Conservation (phyloP, 2,329 filamentous ascomycete genomes). For the Xylaria sp. region DNA sequence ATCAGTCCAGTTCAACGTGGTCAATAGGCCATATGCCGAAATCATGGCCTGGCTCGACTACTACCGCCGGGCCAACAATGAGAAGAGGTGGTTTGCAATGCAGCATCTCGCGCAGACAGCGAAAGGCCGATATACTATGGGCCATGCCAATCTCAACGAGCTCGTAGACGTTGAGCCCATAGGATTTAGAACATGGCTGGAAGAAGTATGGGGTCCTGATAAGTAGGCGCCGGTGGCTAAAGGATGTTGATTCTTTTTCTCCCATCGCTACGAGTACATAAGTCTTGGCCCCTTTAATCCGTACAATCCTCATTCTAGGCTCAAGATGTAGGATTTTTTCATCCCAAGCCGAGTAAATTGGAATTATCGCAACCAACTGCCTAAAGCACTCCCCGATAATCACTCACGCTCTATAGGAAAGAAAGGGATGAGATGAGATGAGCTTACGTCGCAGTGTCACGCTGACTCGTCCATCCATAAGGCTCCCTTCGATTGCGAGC, state of each 20-base stretch:
- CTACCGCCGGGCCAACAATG: conserved; percentile 44
- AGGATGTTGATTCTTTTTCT: background rate
- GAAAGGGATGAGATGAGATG: too few species aligned
- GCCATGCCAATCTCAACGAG: conserved; percentile 54
- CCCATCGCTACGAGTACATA: background rate
- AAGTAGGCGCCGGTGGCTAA: conserved; percentile 6
- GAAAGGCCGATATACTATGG: conserved; percentile 62
- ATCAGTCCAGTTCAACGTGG: conserved; percentile 29
- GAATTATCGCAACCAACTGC: background rate
- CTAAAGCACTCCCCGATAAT: background rate
- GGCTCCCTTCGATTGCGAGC: background rate
- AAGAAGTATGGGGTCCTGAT: conserved; percentile 39
- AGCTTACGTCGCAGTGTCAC: too few species aligned
- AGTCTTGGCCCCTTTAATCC: background rate
- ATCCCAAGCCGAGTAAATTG: background rate
- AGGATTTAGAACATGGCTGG: conserved; percentile 51
- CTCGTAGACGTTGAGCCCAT: conserved; percentile 43
- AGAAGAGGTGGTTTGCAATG: conserved; percentile 47
- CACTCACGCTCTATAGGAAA: background rate
- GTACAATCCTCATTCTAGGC: background rate
- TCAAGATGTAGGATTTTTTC: background rate
- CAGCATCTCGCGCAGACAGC: conserved; percentile 62
- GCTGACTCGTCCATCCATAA: background rate
- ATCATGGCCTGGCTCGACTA: conserved; percentile 38
- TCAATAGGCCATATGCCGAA: conserved; percentile 37